Percentiles rank a stretch among this genome's conserved stretches.
phyloP scores from a whole-genome alignment of 2,329 filamentous ascomycete genomes.

The Cladosporium sp. region DNA sequence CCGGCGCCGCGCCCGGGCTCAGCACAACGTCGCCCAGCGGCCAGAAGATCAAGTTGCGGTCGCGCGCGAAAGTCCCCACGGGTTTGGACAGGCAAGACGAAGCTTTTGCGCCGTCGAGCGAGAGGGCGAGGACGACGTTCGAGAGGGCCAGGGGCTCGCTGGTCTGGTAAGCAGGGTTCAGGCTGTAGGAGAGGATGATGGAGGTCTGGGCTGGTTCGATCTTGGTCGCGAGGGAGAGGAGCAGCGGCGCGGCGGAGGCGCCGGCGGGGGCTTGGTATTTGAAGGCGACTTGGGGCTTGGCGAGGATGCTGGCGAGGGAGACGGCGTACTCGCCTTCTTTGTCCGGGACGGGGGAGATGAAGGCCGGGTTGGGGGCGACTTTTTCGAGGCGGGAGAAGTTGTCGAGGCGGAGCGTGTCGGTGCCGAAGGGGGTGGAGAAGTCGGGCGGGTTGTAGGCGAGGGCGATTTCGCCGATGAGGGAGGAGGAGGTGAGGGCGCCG shows the following conservation, averaged over 20 bases:
- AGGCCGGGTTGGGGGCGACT: slow-evolving; percentile 88
- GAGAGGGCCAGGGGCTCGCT: slow-evolving; percentile 51
- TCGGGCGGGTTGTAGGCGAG: slow-evolving; percentile 67
- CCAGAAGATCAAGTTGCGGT: slow-evolving; percentile 75
- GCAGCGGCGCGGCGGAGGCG: slow-evolving; percentile 58
- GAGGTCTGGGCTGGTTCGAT: slow-evolving; percentile 78
- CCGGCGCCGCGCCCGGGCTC: slow-evolving; percentile 51
- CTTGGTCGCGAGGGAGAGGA: slow-evolving; percentile 74
- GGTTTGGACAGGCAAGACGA: slow-evolving; percentile 70
- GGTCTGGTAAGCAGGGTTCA: slow-evolving; percentile 65
- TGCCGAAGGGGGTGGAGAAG: slow-evolving; percentile 35
- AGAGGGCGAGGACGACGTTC: slow-evolving; percentile 69
- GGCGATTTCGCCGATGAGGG: slow-evolving; percentile 81
- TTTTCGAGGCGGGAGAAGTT: slow-evolving; percentile 85
- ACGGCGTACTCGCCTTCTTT: slow-evolving; percentile 75
- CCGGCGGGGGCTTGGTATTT: slow-evolving; percentile 73
- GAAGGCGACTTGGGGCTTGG: slow-evolving; percentile 70
- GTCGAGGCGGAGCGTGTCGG: slow-evolving; percentile 71
- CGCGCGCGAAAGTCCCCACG: slow-evolving; percentile 68
- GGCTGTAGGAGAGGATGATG: slow-evolving; percentile 73
- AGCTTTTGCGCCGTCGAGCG: slow-evolving; percentile 60
- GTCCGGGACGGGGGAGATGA: slow-evolving; percentile 65
- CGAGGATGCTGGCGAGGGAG: slow-evolving; percentile 59
- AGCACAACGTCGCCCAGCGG: slow-evolving; percentile 67
- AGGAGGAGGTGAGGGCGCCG: slow-evolving; percentile 62